Conservation (phyloP, 108 stramenopile species). For the Pseudonitzschia delicatissima region DNA sequence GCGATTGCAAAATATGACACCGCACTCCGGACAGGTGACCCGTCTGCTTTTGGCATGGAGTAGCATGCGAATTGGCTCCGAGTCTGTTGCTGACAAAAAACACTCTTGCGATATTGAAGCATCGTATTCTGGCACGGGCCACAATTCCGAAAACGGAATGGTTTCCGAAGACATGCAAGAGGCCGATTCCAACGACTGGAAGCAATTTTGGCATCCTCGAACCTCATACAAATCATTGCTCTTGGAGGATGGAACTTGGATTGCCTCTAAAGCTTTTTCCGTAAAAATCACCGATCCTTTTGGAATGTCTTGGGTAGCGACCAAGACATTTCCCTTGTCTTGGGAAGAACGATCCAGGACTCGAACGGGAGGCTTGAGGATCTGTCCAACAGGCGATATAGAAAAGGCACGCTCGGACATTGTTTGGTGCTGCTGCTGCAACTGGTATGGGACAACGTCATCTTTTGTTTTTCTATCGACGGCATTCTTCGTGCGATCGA, state of each 20-base stretch:
- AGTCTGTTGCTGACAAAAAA: background rate
- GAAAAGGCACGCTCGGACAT: background rate
- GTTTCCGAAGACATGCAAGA: background rate
- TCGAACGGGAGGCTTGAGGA: background rate
- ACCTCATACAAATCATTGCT: constrained; percentile 4
- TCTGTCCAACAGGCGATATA: background rate
- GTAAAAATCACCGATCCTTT: constrained; percentile 43
- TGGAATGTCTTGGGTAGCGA: constrained; percentile 27
- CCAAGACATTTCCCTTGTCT: constrained; percentile 23
- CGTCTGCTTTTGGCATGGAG: background rate
- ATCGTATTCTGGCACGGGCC: constrained; percentile 35
- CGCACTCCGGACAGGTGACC: constrained; percentile 12
- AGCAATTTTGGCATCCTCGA: constrained; percentile 53
- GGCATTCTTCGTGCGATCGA: background rate
- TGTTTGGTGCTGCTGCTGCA: background rate
- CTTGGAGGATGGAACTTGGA: constrained; percentile 25
- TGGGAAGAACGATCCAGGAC: background rate
- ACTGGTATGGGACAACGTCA: background rate
- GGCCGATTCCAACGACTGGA: constrained; percentile 48
- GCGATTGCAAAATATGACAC: constrained; percentile 9
- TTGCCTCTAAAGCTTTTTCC: constrained; percentile 37
- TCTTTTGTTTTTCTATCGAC: too few relatives aligned
- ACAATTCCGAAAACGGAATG: constrained; percentile 39
- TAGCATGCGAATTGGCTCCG: background rate
- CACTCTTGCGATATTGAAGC: background rate